A percentile compares a stretch with the other conserved stretches of the same genome.
These are phyloP conservation scores for Capniomyces stellatus DNA, from an alignment of 371 early-diverging fungal species.

Conservation along the genomic window DNA sequence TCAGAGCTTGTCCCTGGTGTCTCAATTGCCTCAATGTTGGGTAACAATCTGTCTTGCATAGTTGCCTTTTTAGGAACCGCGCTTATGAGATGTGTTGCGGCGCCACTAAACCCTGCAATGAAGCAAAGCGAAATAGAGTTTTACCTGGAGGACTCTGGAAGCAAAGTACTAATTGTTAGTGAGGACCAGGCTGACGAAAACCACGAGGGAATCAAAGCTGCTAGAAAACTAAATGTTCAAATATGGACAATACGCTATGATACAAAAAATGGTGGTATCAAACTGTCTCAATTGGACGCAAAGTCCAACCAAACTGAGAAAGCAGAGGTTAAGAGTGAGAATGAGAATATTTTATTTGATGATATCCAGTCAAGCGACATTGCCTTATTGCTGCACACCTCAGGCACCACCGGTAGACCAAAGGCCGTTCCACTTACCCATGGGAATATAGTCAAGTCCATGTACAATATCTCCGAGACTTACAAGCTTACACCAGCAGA, in stretches of 20 bases:
- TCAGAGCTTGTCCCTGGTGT: conserved; percentile 27
- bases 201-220: conserved; percentile 39
- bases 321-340: not conserved
- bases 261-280: conserved; percentile 11
- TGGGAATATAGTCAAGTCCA: conserved; percentile 46
- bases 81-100: conserved; percentile 39
- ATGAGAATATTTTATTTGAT: not conserved
- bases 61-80: conserved; percentile 49
- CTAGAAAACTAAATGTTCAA: conserved; percentile 29
- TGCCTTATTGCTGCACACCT: conserved; percentile 63
- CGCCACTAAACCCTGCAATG: conserved; percentile 62
- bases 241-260: conserved; percentile 41
- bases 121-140: conserved; percentile 55
- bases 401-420: conserved; percentile 66
- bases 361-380: conserved; percentile 33
- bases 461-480: conserved; percentile 50
- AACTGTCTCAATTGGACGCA: conserved; percentile 10
- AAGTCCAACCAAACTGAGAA: not conserved
- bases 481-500: conserved; percentile 44
- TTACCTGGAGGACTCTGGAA: conserved; percentile 53
- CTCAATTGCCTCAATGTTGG: conserved; percentile 44
- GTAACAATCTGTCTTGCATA: conserved; percentile 49
- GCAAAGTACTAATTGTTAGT: conserved; percentile 37
- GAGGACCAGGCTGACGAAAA: conserved; percentile 28
- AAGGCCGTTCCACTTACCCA: conserved; percentile 79